Evolutionary conservation across 2,329 filamentous ascomycete genomes (phyloP).

Genomic region (Alternaria longipes): DNA sequence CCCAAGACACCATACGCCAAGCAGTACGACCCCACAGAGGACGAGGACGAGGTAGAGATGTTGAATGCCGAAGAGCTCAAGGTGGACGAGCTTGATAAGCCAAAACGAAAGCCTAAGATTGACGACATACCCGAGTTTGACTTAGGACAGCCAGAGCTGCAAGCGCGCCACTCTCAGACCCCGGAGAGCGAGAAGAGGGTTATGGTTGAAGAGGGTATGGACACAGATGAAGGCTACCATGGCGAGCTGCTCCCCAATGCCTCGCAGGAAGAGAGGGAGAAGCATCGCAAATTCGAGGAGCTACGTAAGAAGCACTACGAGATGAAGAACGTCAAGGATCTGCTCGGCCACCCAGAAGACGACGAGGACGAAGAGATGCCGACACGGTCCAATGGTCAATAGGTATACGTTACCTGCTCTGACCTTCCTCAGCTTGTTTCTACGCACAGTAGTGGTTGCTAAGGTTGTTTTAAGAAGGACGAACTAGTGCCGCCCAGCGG

Average conservation of each 20-base stretch:
- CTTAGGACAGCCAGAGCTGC: conserved; percentile 85
- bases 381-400: conserved; percentile 13
- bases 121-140: conserved; percentile 93
- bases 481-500: background rate
- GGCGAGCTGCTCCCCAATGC: conserved; percentile 66
- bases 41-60: conserved; percentile 74
- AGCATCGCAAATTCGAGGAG: conserved; percentile 91
- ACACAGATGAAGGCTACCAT: conserved; percentile 58
- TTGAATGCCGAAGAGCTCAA: conserved; percentile 76
- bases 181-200: conserved; percentile 75
- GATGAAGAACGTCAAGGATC: conserved; percentile 91
- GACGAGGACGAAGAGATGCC: conserved; percentile 20
- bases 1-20: conserved; percentile 97
- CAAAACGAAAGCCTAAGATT: conserved; percentile 58
- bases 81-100: conserved; percentile 72
- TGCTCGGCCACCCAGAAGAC: conserved; percentile 67
- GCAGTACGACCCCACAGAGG: conserved; percentile 88
- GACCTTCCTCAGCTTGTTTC: background rate
- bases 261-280: conserved; percentile 78
- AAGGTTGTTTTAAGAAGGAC: background rate
- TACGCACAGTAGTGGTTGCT: background rate
- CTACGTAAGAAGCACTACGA: conserved; percentile 97
- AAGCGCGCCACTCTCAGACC: conserved; percentile 47
- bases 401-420: background rate
- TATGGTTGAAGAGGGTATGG: conserved; percentile 70